Base-by-base conservation (phyloP, 306 rosid species). In the Macrotyloma uniflorum region DNA sequence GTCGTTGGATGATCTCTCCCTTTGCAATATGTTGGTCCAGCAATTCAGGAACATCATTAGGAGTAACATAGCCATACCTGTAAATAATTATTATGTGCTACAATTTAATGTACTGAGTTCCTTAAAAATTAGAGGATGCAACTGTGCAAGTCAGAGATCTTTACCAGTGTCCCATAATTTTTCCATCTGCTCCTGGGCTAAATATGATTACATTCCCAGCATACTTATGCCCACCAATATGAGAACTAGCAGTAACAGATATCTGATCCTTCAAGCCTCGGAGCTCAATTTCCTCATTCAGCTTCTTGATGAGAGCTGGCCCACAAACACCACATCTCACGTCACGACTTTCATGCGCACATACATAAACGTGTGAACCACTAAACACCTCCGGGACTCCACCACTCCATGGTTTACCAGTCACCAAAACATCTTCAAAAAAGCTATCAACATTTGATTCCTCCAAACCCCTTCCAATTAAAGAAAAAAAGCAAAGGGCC, bases 31-130 rank as follows among this genome's bases (percentile, higher is more conserved):
- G 96, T 35, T 83, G 87, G 82, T 91, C 98, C 87, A 93, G 80
- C 84, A 93, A 82, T 74, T 82, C 97, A 22, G 96, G 87, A 38
- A 91, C 91, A 75, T 91, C 98, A 32, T 91, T 79, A 6, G 97
- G 92, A 83, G 97, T 88, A 73, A 87, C 92, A 67, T 91, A 93
- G 55, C 98, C 98, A 77, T 91, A 93, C 98, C 97, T 93, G 83
- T 46, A 87, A 78, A 69, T 18, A 50, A 64, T 79, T 70, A 65
- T 62, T 59, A 66, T 18, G 68, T 9, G 40, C 47, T 46, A 74
- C 49, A 42, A 5, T 63, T 20, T 26, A 67, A 38, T 11, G 24
- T 14, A 72, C 33, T 24, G 33, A 78, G 69, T 43, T 67, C 11
- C 19, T 73, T 68, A 7, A 8, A 47, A 46, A 61, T 58, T 11